Evolutionary conservation across 495 filamentous ascomycete genomes (phyloP), one percentile per base, ranked within the genome.

Genomic region (Xylaria castorea): DNA sequence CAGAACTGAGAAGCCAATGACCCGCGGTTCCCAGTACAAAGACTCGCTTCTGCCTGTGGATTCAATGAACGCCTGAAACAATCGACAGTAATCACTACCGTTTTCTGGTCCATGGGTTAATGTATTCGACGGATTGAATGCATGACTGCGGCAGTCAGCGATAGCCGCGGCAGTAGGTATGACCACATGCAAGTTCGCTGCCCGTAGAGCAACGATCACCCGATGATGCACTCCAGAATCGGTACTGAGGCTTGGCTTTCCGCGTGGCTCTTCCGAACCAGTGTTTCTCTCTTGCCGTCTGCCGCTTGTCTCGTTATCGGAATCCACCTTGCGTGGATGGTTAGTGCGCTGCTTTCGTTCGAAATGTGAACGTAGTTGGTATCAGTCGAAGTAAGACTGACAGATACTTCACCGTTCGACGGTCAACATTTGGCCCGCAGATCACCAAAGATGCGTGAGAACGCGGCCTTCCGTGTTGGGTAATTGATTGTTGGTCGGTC

Each of bases 181-280:
- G 38, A 46, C 67, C 40, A 69, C 53, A 68, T 68, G 66, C 48
- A 68, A 68, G 66, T 68, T 68, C 66, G 66, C 66, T 68, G 66
- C 66, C 50, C 66, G 66, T 36, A 55, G 65, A 55, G 34, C 48
- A 68, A 68, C 20, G 48, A 55, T 57, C 66, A 68, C 36, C 66
- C 66, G 60, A 71, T 53, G 16, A 63, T 64, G 68, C 60, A 71
- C 68, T 71, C 68, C 68, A 71, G 66, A 57, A 57, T 71, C 67
- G 68, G 68, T 42, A 71, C 34, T 64, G 68, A 38, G 40, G 44
- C 60, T 57, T 71, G 60, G 69, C 46, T 40, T 34, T 46, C 48
- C 60, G 69, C 60, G 61, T 71, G 69, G 69, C 60, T 57, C 25
- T 65, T 57, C 48, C 69, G 69, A 65, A 32, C 60, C 69, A 55